Conservation (phyloP, 192 early-diverging fungal genomes). For the Umbelopsis isabellina region DNA sequence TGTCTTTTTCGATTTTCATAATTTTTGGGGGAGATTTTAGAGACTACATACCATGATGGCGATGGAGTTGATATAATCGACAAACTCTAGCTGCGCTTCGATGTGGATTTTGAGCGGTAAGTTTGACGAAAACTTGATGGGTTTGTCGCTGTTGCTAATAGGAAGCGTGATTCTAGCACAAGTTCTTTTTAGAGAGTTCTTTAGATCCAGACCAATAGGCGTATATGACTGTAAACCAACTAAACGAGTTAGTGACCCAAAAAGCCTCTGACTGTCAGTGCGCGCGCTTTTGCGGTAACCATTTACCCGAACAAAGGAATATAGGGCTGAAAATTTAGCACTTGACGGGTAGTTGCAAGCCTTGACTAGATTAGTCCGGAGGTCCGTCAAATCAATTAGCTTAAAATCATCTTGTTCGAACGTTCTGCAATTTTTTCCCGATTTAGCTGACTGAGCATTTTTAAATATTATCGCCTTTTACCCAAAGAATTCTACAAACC, state of each 20-base stretch:
- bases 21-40: no score
- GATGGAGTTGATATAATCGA: constrained; percentile 24
- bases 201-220: constrained; percentile 30
- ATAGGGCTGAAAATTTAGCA: constrained; percentile 25
- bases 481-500: constrained; percentile 34
- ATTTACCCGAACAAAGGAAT: constrained; percentile 36
- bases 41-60: constrained; percentile 18
- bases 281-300: background rate
- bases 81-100: constrained; percentile 29
- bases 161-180: constrained; percentile 27
- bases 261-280: background rate
- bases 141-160: constrained; percentile 31
- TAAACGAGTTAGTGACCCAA: background rate
- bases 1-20: no score
- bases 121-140: constrained; percentile 23
- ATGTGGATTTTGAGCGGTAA: constrained; percentile 30
- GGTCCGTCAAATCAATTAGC: constrained; percentile 29
- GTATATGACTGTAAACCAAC: constrained; percentile 27
- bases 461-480: constrained; percentile 14
- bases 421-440: background rate
- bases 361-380: constrained; percentile 38
- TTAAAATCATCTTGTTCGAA: constrained; percentile 27
- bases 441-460: background rate
- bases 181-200: constrained; percentile 31
- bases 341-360: constrained; percentile 42